Conservation (phyloP, 2,329 filamentous ascomycete genomes). For the Microthyrium microscopicum region DNA sequence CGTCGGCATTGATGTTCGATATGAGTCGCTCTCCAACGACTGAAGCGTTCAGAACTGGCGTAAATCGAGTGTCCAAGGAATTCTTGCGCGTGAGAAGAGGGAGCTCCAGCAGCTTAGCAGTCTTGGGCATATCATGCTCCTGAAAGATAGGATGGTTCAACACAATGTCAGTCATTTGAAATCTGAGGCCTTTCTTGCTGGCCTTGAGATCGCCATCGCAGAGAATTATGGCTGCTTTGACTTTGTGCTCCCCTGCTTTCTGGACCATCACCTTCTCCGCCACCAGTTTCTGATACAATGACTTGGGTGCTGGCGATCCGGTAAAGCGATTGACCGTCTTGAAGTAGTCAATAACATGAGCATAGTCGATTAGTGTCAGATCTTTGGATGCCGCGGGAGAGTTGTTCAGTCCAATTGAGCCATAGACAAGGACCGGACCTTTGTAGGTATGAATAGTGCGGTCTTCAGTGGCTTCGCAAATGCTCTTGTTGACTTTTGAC, state of each 20-base stretch:
- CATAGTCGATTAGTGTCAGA: background rate
- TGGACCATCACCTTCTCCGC: background rate
- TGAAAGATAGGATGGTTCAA: conserved; percentile 93
- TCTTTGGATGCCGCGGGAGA: too few species aligned
- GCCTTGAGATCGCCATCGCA: too few species aligned
- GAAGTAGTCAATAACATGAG: background rate
- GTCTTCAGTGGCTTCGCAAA: background rate
- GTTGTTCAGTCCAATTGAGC: too few species aligned
- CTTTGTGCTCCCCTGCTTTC: too few species aligned
- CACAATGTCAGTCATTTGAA: conserved; percentile 99
- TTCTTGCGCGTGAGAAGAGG: conserved; percentile 96
- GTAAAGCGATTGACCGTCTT: background rate
- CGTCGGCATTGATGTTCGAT: too few species aligned
- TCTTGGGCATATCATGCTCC: conserved; percentile 96
- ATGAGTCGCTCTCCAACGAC: too few species aligned
- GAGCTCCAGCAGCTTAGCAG: conserved; percentile 74
- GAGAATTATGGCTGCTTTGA: too few species aligned
- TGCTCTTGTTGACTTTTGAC: background rate
- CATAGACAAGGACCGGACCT: too few species aligned
- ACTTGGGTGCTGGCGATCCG: background rate
- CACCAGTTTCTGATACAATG: background rate
- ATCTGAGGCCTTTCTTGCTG: too few species aligned
- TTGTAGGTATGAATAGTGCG: too few species aligned
- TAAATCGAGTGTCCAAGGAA: too few species aligned
- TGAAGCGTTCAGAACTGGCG: too few species aligned